Conservation (phyloP, 768 basidiomycete species). For the Mycena pura region DNA sequence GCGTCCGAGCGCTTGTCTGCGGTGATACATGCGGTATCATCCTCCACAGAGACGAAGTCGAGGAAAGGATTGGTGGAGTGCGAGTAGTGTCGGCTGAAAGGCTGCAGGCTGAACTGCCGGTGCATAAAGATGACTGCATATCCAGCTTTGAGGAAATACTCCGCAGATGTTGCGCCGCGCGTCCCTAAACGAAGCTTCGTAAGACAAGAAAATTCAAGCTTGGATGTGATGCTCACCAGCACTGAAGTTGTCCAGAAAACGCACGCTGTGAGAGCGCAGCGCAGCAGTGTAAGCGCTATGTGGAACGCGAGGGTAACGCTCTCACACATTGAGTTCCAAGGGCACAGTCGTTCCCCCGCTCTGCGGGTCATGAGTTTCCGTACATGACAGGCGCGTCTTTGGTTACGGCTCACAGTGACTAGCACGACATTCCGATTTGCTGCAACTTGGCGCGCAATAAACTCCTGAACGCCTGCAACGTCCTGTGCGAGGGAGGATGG, state of each 20-base stretch:
- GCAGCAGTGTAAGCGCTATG: conserved; percentile 35
- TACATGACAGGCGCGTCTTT: conserved; percentile 13
- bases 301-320: conserved; percentile 37
- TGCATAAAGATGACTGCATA: conserved; percentile 99
- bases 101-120: conserved; percentile 95
- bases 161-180: conserved; percentile 95
- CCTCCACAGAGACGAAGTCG: conserved; percentile 85
- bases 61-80: conserved; percentile 98
- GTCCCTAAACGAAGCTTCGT: conserved; percentile 64
- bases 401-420: conserved; percentile 76
- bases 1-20: conserved; percentile 63
- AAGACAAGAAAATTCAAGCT: background rate
- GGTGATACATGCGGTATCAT: conserved; percentile 65
- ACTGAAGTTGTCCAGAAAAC: conserved; percentile 98
- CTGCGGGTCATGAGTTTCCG: conserved; percentile 48
- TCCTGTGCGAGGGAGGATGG: conserved; percentile 77
- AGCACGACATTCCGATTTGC: conserved; percentile 82
- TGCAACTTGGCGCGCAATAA: conserved; percentile 70
- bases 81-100: conserved; percentile 97
- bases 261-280: conserved; percentile 69
- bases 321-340: conserved; percentile 98
- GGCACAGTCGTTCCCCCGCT: conserved; percentile 99
- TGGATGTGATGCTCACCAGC: conserved; percentile 65
- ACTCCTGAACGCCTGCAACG: conserved; percentile 66
- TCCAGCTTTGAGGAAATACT: conserved; percentile 92